Conservation (phyloP, 1,284 basidiomycete species). For the Golubevia pallescens region DNA sequence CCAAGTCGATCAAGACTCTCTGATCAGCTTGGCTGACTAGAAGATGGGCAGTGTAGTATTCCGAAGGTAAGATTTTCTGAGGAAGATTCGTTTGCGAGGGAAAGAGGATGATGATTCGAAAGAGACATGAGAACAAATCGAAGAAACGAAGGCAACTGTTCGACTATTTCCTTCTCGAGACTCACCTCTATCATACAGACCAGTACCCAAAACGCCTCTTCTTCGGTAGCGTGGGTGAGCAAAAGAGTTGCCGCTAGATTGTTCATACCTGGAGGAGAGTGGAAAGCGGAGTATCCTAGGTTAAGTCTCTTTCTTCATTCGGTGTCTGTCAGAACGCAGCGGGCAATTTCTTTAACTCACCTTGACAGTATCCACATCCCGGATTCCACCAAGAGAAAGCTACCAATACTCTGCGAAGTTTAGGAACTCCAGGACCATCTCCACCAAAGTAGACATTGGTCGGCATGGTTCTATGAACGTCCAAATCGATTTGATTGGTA, state of each 20-base stretch:
- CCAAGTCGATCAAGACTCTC: slow-evolving; percentile 83
- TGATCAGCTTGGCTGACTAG: slow-evolving; percentile 89
- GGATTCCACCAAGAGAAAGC: slow-evolving; percentile 81
- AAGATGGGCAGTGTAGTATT: slow-evolving; percentile 65
- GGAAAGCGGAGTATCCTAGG: neutral
- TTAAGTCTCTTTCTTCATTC: neutral
- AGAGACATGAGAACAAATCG: slow-evolving; percentile 67
- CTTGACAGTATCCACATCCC: slow-evolving; percentile 65
- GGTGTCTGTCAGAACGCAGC: neutral
- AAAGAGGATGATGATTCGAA: neutral
- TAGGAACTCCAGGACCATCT: slow-evolving; percentile 89
- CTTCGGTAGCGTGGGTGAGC: slow-evolving; percentile 88
- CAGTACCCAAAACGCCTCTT: slow-evolving; percentile 97
- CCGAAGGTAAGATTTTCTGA: slow-evolving; percentile 65
- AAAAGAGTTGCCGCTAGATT: slow-evolving; percentile 89
- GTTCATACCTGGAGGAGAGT: slow-evolving; percentile 83
- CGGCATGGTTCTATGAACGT: slow-evolving; percentile 87
- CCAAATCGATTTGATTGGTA: slow-evolving; percentile 89
- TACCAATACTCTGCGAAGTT: slow-evolving; percentile 83
- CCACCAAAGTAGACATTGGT: slow-evolving; percentile 95
- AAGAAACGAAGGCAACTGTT: slow-evolving; percentile 80
- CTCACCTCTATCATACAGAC: slow-evolving; percentile 85
- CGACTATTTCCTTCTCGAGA: slow-evolving; percentile 68
- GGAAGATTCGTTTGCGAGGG: no score
- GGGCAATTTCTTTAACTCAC: neutral